These are phyloP conservation scores for Saccharomycodes ludwigii DNA, from an alignment of 805 yeast species.

Conservation along the genomic window DNA sequence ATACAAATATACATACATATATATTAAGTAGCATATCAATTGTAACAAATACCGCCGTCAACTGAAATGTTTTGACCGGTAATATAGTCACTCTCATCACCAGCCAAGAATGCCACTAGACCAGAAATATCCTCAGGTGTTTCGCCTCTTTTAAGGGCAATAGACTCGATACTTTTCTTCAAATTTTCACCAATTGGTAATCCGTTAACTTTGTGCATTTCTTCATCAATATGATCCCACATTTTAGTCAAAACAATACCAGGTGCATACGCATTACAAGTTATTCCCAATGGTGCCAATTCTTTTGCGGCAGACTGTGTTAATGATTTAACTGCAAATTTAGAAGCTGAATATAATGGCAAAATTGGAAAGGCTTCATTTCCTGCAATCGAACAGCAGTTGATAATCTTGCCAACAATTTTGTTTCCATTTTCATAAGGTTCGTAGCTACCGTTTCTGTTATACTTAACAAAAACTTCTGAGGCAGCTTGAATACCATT, in stretches of 20 bases:
- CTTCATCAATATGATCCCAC: constrained; percentile 22
- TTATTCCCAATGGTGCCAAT: constrained; percentile 24
- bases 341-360: constrained; percentile 25
- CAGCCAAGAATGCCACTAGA: constrained; percentile 24
- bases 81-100: constrained; percentile 24
- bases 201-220: constrained; percentile 16
- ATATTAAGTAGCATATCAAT: too few species aligned
- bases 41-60: too few species aligned
- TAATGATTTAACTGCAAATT: constrained; percentile 27
- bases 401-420: constrained; percentile 28
- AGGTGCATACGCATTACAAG: constrained; percentile 29
- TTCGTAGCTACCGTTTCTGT: constrained; percentile 3
- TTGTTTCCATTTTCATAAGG: constrained; percentile 4
- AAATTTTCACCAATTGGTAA: constrained; percentile 19
- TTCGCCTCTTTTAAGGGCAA: constrained; percentile 26
- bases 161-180: constrained; percentile 15
- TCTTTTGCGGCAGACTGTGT: constrained; percentile 30
- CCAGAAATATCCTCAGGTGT: constrained; percentile 26
- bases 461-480: constrained; percentile 15
- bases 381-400: constrained; percentile 27
- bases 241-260: constrained; percentile 30
- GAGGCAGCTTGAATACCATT: constrained; percentile 27
- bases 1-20: too few species aligned
- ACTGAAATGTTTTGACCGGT: constrained; percentile 26
- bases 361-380: constrained; percentile 21